Evolutionary conservation across 2,329 filamentous ascomycete genomes (phyloP), one percentile per base, ranked within the genome.

Genomic region (Colletotrichum brevisporum): DNA sequence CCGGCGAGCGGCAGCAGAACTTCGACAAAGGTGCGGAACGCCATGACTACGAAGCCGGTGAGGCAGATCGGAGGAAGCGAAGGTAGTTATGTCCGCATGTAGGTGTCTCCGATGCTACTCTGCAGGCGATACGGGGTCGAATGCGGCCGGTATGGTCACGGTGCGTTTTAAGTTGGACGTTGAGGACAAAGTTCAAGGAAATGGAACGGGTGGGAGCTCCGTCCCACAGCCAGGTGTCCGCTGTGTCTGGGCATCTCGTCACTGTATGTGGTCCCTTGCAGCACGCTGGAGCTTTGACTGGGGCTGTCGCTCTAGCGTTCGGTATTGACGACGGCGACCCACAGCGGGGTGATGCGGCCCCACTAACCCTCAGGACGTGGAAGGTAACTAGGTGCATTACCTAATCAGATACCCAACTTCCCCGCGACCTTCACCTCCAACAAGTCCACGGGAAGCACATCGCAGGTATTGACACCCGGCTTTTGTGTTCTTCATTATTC

Each of bases 1-100:
- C 65, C 55, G 50, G 63, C 26, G 27, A 75, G 48, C 55, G 70
- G 48, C 56, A 75, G 24, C 65, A 75, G 51, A 55, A 72, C 16
- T 61, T 60, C 55, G 5, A 68, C 6, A 60, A 59, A 27, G 16
- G 54, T 63, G 18, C 64, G 60, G 13, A 58, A 57, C 27, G 60
- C 31, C 70, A 72, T 72, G 60, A 6, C 58, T 50, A 41, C 43
- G 48, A 58, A 24, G 64, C 63, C 52, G 18, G 41, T 13, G n/a
- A 63, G 64, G 52, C 47, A 55, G 24, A 26, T 48, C 26, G 58
- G 41, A 47, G 55, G 12, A 43, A 56, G 36, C 16, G 24, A 51
- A 52, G 13, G 61, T 41, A 45, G 10, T 21, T 67, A 61, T 55
- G 45, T 52, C 52, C 43, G 51, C 62, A 67, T 69, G 47, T 21